A percentile compares a stretch with the other conserved stretches of the same genome.
These are phyloP conservation scores for Linanthus parryae DNA, from an alignment of 148 eudicot genomes.

Conservation along the genomic window DNA sequence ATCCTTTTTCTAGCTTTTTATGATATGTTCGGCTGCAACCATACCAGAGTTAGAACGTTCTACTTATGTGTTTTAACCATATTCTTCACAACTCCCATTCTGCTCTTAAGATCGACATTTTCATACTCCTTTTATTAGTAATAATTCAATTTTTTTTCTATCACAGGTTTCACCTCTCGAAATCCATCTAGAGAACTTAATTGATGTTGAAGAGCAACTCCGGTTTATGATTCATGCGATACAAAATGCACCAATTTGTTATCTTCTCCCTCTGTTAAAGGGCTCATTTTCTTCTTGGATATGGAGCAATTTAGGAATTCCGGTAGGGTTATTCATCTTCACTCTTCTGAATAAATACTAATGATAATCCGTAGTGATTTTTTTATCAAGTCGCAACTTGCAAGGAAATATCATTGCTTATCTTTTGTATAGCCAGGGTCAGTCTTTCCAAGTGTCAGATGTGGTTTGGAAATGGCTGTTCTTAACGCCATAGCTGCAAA, in stretches of 20 bases:
- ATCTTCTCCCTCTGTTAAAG: slow-evolving; percentile 58
- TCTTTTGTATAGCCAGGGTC: slow-evolving; percentile 53
- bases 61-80: too few species aligned
- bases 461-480: slow-evolving; percentile 95
- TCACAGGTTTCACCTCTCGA: slow-evolving; percentile 95
- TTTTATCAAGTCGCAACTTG: too few species aligned
- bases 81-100: too few species aligned
- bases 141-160: too few species aligned
- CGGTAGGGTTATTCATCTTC: slow-evolving; percentile 38
- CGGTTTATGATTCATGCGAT: slow-evolving; percentile 51
- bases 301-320: slow-evolving; percentile 64
- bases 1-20: too few species aligned
- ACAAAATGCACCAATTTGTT: slow-evolving; percentile 37
- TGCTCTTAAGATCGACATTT: too few species aligned
- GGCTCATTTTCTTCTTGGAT: slow-evolving; percentile 78
- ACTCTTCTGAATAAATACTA: not conserved
- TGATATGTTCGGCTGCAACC: too few species aligned
- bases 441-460: slow-evolving; percentile 82
- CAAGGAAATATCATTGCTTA: not conserved
- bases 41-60: too few species aligned
- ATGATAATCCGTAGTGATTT: too few species aligned
- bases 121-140: too few species aligned
- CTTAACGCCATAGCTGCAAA: slow-evolving; percentile 81
- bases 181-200: slow-evolving; percentile 52
- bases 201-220: slow-evolving; percentile 84